A percentile compares a stretch with the other conserved stretches of the same genome.
Conservation (phyloP, 164 flowering plant species). For the Magnolia officinalis region DNA sequence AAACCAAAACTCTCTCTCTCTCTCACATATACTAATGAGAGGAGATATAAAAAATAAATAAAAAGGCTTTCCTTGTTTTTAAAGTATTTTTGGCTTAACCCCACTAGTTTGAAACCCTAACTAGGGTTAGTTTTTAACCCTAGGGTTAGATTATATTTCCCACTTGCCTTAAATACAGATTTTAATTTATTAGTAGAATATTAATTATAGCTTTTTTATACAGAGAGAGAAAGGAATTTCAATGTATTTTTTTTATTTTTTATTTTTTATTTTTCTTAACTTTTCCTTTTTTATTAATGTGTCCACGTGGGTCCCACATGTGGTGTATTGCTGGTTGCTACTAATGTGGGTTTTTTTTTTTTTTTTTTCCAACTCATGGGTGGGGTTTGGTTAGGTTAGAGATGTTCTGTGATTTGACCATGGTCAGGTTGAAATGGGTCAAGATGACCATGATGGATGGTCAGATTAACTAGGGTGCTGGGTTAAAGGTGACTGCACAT, state of each 20-base stretch:
- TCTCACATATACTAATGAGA: background rate
- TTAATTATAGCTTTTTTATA: background rate
- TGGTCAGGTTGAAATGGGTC: background rate
- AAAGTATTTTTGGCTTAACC: slow-evolving; percentile 20
- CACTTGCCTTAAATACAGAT: background rate
- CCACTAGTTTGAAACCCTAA: slow-evolving; percentile 22
- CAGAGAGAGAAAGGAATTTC: background rate
- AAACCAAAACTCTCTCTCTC: background rate
- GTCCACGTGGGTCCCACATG: no score
- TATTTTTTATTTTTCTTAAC: background rate
- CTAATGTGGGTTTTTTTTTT: background rate
- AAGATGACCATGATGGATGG: background rate
- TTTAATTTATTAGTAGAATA: background rate
- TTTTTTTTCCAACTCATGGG: background rate
- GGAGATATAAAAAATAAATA: background rate
- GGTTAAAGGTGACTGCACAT: background rate
- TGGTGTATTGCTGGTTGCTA: background rate
- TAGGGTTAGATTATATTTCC: slow-evolving; percentile 6
- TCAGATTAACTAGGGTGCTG: background rate
- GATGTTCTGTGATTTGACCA: background rate
- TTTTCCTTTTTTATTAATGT: background rate
- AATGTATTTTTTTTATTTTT: no score
- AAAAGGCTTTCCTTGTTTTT: slow-evolving; percentile 9
- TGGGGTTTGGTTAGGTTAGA: background rate
- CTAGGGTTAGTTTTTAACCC: slow-evolving; percentile 38